These are phyloP conservation scores for Lichtheimia hyalospora DNA, from an alignment of 371 early-diverging fungal species.

Conservation along the genomic window DNA sequence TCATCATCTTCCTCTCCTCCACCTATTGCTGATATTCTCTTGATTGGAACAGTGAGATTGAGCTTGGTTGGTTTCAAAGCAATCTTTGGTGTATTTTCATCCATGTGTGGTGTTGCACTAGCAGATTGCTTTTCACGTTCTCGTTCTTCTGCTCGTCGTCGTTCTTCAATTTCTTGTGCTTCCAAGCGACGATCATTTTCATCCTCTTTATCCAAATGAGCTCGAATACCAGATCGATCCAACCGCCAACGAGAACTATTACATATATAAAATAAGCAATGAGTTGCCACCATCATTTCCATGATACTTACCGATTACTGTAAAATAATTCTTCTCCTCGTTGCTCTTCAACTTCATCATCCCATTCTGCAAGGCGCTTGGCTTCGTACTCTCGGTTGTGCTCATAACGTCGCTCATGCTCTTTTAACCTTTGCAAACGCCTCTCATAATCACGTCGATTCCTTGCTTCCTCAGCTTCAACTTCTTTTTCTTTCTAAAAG, in stretches of 20 bases:
- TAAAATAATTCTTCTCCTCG: conserved; percentile 70
- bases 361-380: conserved; percentile 63
- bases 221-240: conserved; percentile 56
- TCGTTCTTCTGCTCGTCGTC: conserved; percentile 22
- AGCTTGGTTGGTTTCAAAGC: conserved; percentile 47
- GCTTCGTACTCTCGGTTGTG: conserved; percentile 53
- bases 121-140: conserved; percentile 5
- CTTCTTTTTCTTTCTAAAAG: conserved; percentile 62
- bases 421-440: conserved; percentile 49
- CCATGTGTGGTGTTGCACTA: conserved; percentile 1
- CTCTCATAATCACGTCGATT: conserved; percentile 56
- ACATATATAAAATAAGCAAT: not conserved
- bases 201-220: conserved; percentile 71
- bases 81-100: conserved; percentile 33
- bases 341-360: conserved; percentile 72
- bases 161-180: conserved; percentile 53
- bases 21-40: conserved; percentile 41
- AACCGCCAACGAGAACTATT: conserved; percentile 70
- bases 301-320: conserved; percentile 55
- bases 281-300: not conserved
- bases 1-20: conserved; percentile 60
- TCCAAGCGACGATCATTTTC: conserved; percentile 67
- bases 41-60: conserved; percentile 48
- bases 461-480: conserved; percentile 57
- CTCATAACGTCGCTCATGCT: conserved; percentile 43